Evolutionary conservation across 768 basidiomycete genomes (phyloP), one percentile per base, ranked within the genome.

Genomic region (Scleroderma citrinum): DNA sequence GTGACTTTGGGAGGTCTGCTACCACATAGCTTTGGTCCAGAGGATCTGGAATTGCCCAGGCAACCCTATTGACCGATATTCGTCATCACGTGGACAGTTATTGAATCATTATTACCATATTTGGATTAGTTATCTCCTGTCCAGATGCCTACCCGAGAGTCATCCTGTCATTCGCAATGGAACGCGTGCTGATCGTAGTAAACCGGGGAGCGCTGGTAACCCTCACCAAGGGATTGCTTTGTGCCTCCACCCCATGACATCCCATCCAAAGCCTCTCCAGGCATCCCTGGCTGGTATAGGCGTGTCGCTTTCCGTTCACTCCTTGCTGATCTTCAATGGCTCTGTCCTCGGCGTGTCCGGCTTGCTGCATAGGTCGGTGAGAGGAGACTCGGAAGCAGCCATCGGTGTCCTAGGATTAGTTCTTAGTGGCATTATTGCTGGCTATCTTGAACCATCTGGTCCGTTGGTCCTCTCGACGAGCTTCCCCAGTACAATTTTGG

Each of bases 11-110:
- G 70, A 3, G 80, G 83, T 53, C 68, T 95, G 44, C 71, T 96
- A 44, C 92, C 92, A 0, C 73, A 85, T 69, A 89, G 89, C 59
- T 95, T 95, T 68, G 92, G 92, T 0, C 92, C 92, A 1, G 91
- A 84, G 59, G 74, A 91, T n/a, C 60, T 91, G 58, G 79, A 83
- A 40, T 59, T 74, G 26, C 80, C 80, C 12, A 65, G 57, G 39
- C 5, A 45, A 20, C 26, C 26, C n/a, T n/a, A n/a, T n/a, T n/a
- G n/a, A n/a, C n/a, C n/a, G n/a, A 7, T 11, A 17, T 38, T 4
- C 26, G 26, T 29, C 5, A 8, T 29, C 26, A 29, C 26, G 26
- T 29, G 26, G 5, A 4, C 26, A 29, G 8, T 29, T 8, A 29
- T 8, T 5, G 26, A 8, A 29, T 29, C 8, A 29, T 29, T 8